Conservation (phyloP, 2,329 filamentous ascomycete genomes). For the Xylariaceae sp. region DNA sequence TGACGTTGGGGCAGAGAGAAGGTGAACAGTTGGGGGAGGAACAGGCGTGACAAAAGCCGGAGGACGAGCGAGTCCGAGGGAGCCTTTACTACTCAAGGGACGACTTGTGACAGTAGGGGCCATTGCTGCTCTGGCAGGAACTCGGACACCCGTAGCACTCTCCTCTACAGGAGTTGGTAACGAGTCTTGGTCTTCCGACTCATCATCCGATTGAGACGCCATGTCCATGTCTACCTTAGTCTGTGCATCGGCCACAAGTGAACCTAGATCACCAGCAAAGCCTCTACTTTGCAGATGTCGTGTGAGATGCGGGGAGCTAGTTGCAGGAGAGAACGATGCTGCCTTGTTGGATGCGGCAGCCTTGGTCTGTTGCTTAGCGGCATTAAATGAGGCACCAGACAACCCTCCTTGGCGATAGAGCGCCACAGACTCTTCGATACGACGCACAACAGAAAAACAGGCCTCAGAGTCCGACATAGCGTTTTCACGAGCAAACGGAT, state of each 20-base stretch:
- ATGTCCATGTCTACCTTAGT: constrained; percentile 48
- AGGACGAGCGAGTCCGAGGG: constrained; percentile 34
- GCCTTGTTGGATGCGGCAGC: constrained; percentile 24
- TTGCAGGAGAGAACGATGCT: constrained; percentile 48
- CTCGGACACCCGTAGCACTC: constrained; percentile 41
- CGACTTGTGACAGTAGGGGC: constrained; percentile 46
- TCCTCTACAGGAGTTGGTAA: constrained; percentile 34
- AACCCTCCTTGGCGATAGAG: constrained; percentile 50
- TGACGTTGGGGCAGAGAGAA: constrained; percentile 19
- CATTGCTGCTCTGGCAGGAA: constrained; percentile 56
- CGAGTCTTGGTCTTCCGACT: constrained; percentile 49
- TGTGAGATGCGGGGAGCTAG: constrained; percentile 64
- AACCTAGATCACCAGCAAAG: constrained; percentile 55
- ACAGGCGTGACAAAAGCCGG: constrained; percentile 38
- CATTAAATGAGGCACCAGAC: constrained; percentile 39
- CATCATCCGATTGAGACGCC: constrained; percentile 47
- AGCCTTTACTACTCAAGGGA: constrained; percentile 56
- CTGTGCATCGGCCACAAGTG: constrained; percentile 57
- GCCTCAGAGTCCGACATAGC: constrained; percentile 50
- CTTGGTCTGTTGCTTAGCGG: constrained; percentile 20
- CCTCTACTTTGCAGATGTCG: constrained; percentile 59
- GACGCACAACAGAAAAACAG: constrained; percentile 45
- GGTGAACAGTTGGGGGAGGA: constrained; percentile 33
- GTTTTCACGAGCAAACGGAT: constrained; percentile 58
- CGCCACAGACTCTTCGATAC: constrained; percentile 52